phyloP scores from a whole-genome alignment of 371 early-diverging fungal species.

The Smittium mucronatum region DNA sequence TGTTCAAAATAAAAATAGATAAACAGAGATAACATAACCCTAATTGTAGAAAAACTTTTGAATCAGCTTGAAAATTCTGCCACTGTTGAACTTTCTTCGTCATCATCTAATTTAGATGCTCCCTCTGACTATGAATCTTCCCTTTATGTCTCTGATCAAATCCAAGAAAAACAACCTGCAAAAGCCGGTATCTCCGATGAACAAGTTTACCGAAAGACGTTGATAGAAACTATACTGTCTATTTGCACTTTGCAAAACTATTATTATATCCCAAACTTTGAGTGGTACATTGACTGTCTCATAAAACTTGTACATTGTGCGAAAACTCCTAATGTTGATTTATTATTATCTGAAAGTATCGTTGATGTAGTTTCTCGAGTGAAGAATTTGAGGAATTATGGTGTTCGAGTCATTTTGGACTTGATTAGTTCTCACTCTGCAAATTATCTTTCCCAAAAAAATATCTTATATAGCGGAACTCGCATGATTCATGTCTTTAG shows the following conservation, averaged over 20 bases:
- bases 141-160: background rate
- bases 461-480: slow-evolving; percentile 45
- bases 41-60: slow-evolving; percentile 70
- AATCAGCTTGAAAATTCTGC: slow-evolving; percentile 46
- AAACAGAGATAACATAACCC: slow-evolving; percentile 57
- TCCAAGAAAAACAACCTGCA: background rate
- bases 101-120: background rate
- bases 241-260: slow-evolving; percentile 79
- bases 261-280: slow-evolving; percentile 73
- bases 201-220: slow-evolving; percentile 60
- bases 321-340: slow-evolving; percentile 55
- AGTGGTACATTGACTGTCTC: slow-evolving; percentile 83
- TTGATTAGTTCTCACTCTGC: slow-evolving; percentile 13
- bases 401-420: slow-evolving; percentile 59
- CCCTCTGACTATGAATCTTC: background rate
- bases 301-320: slow-evolving; percentile 59
- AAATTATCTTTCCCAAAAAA: slow-evolving; percentile 28
- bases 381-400: slow-evolving; percentile 61
- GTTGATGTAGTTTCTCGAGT: slow-evolving; percentile 86
- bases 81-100: slow-evolving; percentile 11
- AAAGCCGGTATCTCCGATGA: slow-evolving; percentile 34
- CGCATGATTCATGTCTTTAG: slow-evolving; percentile 61
- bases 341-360: slow-evolving; percentile 50
- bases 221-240: slow-evolving; percentile 60
- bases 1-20: slow-evolving; percentile 30